phyloP scores from a whole-genome alignment of 768 basidiomycete species.

The Termitomyces heimii region DNA sequence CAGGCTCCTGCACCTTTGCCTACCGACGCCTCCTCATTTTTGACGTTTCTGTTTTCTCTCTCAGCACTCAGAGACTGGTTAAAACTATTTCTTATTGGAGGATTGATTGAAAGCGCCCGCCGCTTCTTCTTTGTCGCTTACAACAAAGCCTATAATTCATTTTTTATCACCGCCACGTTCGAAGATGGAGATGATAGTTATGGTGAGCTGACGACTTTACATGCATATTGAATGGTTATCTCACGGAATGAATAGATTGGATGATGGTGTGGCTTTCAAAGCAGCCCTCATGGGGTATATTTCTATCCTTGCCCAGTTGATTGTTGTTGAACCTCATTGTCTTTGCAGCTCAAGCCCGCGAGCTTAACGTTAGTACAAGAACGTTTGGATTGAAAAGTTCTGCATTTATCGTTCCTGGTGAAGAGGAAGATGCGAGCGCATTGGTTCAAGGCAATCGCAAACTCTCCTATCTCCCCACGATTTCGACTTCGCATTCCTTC shows the following conservation, averaged over 20 bases:
- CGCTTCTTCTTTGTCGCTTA: slow-evolving; percentile 32
- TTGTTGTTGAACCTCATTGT: neutral
- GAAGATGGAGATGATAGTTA: slow-evolving; percentile 34
- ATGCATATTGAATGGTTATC: neutral
- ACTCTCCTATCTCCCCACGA: slow-evolving; percentile 27
- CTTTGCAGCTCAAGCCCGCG: slow-evolving; percentile 31
- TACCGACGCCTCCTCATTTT: slow-evolving; percentile 10
- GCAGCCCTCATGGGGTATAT: slow-evolving; percentile 47
- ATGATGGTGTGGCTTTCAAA: slow-evolving; percentile 53
- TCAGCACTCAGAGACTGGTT: slow-evolving; percentile 46
- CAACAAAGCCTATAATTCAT: slow-evolving; percentile 29
- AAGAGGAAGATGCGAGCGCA: slow-evolving; percentile 15
- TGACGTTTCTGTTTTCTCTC: slow-evolving; percentile 26
- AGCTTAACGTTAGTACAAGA: slow-evolving; percentile 41
- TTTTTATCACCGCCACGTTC: slow-evolving; percentile 48
- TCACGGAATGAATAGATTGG: slow-evolving; percentile 35
- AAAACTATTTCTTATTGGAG: slow-evolving; percentile 46
- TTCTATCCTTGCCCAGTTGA: neutral
- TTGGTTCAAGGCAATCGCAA: slow-evolving; percentile 14
- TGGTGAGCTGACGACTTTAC: slow-evolving; percentile 6
- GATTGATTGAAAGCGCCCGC: slow-evolving; percentile 43
- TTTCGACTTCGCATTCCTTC: slow-evolving; percentile 25
- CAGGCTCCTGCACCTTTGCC: slow-evolving; percentile 1
- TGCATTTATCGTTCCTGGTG: slow-evolving; percentile 19
- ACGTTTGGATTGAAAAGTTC: slow-evolving; percentile 21